Percentiles rank a stretch among this genome's conserved stretches.
Conservation (phyloP, 768 basidiomycete genomes). For the Sarcodon aspratus region DNA sequence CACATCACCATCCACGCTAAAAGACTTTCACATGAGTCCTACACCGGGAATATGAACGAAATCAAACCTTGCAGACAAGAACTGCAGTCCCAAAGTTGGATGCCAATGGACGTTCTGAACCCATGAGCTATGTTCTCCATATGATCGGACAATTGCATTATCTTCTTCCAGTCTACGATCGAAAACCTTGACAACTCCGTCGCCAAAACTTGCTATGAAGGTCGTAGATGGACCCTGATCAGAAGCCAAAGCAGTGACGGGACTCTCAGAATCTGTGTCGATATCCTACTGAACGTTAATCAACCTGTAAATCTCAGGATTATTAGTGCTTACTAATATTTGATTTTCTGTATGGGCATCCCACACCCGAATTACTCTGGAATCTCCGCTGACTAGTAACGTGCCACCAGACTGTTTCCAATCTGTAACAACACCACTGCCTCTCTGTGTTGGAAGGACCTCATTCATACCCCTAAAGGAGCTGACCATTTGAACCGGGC, state of each 20-base stretch:
- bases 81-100: slow-evolving; percentile 50
- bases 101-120: slow-evolving; percentile 87
- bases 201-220: slow-evolving; percentile 86
- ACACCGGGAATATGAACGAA: background rate
- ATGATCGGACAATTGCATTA: slow-evolving; percentile 71
- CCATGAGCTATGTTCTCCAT: slow-evolving; percentile 72
- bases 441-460: slow-evolving; percentile 59
- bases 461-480: slow-evolving; percentile 86
- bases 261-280: slow-evolving; percentile 82
- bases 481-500: slow-evolving; percentile 83
- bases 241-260: slow-evolving; percentile 75
- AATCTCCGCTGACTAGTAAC: slow-evolving; percentile 86
- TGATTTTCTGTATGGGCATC: slow-evolving; percentile 86
- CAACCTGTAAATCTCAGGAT: background rate
- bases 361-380: slow-evolving; percentile 84
- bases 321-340: slow-evolving; percentile 40
- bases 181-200: slow-evolving; percentile 82
- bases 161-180: slow-evolving; percentile 83
- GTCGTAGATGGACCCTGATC: slow-evolving; percentile 68
- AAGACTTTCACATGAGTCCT: background rate
- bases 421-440: slow-evolving; percentile 72
- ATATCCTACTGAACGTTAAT: slow-evolving; percentile 48
- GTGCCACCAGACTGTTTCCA: slow-evolving; percentile 89
- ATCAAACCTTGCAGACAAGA: slow-evolving; percentile 78
- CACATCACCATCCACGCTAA: slow-evolving; percentile 80